These are phyloP conservation scores for Fusarium foetens DNA, from an alignment of 2,329 filamentous ascomycete species.

Conservation along the genomic window DNA sequence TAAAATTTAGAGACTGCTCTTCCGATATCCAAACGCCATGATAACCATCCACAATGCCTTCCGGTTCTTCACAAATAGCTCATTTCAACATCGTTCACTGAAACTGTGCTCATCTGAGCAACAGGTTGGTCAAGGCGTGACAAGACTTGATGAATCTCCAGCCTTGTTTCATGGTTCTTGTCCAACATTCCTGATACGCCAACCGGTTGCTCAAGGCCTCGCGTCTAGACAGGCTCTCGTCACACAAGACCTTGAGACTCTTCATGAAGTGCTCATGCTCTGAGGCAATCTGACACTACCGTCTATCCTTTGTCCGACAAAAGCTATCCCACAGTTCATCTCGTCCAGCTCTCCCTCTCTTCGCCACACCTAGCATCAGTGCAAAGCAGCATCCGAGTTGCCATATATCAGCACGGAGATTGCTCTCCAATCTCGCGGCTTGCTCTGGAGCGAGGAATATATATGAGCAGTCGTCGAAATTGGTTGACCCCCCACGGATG, in stretches of 20 bases:
- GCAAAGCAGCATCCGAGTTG: not conserved
- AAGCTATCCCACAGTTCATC: not conserved
- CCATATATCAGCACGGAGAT: not conserved
- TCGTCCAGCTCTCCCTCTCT: not conserved
- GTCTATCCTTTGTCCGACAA: not conserved
- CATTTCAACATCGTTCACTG: not conserved
- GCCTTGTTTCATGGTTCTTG: not conserved
- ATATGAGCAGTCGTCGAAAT: not conserved
- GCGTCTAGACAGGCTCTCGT: rapidly evolving
- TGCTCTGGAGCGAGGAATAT: not conserved
- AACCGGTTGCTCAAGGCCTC: not conserved
- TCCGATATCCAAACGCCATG: not conserved
- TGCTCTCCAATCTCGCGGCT: not conserved
- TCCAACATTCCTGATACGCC: not conserved
- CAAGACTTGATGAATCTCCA: not conserved
- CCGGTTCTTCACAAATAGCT: not conserved
- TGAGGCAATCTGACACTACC: not conserved
- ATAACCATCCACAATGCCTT: not conserved
- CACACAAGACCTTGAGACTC: not conserved
- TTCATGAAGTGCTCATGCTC: not conserved
- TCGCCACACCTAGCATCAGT: not conserved
- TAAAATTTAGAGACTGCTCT: not conserved
- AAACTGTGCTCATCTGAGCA: too few species aligned
- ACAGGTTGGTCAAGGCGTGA: not conserved
- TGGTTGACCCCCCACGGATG: not conserved